phyloP scores from a whole-genome alignment of 495 filamentous ascomycete species.

The Daldinia concentrica region DNA sequence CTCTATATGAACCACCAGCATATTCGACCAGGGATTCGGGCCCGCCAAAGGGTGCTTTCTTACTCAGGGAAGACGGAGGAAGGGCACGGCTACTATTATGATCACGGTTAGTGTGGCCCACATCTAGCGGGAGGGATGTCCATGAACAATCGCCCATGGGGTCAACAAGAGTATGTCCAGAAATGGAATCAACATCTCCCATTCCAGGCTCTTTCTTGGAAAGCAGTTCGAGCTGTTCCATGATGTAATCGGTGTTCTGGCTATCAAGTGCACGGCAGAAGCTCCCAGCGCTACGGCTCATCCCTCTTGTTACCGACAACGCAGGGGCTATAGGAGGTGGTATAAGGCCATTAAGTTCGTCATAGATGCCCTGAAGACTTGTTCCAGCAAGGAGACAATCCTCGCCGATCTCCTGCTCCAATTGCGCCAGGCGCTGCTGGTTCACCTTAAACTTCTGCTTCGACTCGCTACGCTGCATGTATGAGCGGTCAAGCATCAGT shows the following conservation, averaged over 20 bases:
- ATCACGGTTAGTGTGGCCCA: not conserved
- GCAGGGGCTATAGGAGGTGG: not conserved
- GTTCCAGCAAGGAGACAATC: slow-evolving; percentile 23
- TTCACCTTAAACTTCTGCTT: not conserved
- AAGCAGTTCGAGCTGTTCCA: not conserved
- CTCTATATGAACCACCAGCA: not conserved
- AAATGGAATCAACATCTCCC: not conserved
- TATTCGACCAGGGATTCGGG: not conserved
- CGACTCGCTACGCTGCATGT: not conserved
- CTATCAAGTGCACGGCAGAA: not conserved
- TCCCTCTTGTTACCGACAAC: not conserved
- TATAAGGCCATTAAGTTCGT: slow-evolving; percentile 11
- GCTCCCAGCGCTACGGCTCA: not conserved
- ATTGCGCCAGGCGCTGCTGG: not conserved
- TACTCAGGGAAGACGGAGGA: not conserved
- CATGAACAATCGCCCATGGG: not conserved
- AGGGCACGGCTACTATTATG: not conserved
- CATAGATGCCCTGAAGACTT: slow-evolving; percentile 17
- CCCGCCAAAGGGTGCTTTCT: not conserved
- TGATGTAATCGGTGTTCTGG: too few relatives aligned
- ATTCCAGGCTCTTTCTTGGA: not conserved
- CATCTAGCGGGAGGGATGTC: not conserved
- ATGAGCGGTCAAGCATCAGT: slow-evolving; percentile 3
- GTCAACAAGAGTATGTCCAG: not conserved
- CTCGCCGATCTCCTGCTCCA: slow-evolving; percentile 12